Percentiles rank a stretch among this genome's conserved stretches.
Evolutionary conservation across 805 yeast genomes (phyloP).

Genomic region (Maudiozyma barnettii): DNA sequence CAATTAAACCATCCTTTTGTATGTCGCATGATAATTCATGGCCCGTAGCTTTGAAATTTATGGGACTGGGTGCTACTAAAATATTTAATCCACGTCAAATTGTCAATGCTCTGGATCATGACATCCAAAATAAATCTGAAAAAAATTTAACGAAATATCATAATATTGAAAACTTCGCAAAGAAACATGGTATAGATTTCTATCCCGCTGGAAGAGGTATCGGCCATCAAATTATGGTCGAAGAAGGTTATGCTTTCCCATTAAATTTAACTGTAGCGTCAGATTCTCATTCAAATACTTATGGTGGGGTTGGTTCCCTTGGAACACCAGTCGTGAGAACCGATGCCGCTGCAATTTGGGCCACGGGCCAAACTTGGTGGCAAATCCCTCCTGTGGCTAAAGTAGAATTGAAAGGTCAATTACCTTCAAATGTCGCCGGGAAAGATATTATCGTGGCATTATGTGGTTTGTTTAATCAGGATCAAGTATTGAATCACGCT

Average conservation of each 20-base stretch:
- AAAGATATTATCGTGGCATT: constrained; percentile 94
- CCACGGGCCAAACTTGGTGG: constrained; percentile 99
- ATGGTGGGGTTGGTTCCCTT: constrained; percentile 91
- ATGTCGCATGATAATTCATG: constrained; percentile 99
- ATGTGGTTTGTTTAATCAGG: constrained; percentile 88
- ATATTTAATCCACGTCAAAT: constrained; percentile 83
- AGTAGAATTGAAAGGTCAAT: constrained; percentile 72
- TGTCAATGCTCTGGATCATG: constrained; percentile 95
- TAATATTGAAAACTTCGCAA: constrained; percentile 85
- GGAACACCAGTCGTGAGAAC: constrained; percentile 98
- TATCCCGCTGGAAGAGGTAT: constrained; percentile 99
- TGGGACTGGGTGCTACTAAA: constrained; percentile 82
- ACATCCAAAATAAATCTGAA: constrained; percentile 87
- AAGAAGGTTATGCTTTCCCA: constrained; percentile 97
- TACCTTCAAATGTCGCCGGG: constrained; percentile 86
- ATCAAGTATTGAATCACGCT: constrained; percentile 88
- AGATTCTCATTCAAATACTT: constrained; percentile 95
- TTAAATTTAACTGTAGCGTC: constrained; percentile 88
- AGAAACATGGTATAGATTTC: constrained; percentile 85
- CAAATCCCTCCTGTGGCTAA: constrained; percentile 98
- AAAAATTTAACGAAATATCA: constrained; percentile 79
- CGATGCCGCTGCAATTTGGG: constrained; percentile 99
- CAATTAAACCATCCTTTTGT: constrained; percentile 91
- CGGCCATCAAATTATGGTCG: constrained; percentile 98
- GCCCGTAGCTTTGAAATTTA: constrained; percentile 97